Evolutionary conservation across 805 yeast genomes (phyloP).

Genomic region (Wickerhamomyces kurtzmanii): DNA sequence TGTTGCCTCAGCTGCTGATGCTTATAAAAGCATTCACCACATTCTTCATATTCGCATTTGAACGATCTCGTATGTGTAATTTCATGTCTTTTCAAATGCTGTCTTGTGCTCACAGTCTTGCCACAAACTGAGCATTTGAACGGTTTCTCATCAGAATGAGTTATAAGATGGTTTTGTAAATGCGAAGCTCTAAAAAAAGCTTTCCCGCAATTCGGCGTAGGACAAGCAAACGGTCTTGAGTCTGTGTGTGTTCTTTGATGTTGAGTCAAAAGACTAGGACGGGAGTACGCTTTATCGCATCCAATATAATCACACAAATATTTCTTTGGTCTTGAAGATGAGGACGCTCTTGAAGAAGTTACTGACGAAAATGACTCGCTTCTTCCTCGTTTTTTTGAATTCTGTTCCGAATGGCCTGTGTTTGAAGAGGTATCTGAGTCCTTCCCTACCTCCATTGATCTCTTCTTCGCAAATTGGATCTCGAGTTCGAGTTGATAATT

Average conservation of each 20-base stretch:
- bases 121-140: conserved; percentile 65
- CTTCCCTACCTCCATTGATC: too few relatives aligned
- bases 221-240: conserved; percentile 67
- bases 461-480: too few relatives aligned
- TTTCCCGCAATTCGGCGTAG: conserved; percentile 49
- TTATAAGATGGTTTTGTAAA: conserved; percentile 58
- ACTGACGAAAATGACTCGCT: conserved; percentile 2
- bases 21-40: conserved; percentile 60
- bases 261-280: conserved; percentile 78
- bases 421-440: too few relatives aligned
- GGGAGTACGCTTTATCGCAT: conserved; percentile 68
- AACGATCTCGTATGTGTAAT: conserved; percentile 67
- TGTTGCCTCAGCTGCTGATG: conserved; percentile 74
- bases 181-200: conserved; percentile 74
- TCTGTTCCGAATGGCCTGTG: too few relatives aligned
- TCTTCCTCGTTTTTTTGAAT: too few relatives aligned
- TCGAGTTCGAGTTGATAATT: too few relatives aligned
- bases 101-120: conserved; percentile 72
- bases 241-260: conserved; percentile 75
- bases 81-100: conserved; percentile 79
- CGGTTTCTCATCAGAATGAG: conserved; percentile 62
- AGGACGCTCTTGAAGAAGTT: conserved; percentile 7
- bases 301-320: conserved; percentile 54
- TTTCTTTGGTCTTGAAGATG: conserved; percentile 41
- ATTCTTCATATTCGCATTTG: conserved; percentile 48